phyloP scores from a whole-genome alignment of 495 filamentous ascomycete species.

The Niebla homalea region DNA sequence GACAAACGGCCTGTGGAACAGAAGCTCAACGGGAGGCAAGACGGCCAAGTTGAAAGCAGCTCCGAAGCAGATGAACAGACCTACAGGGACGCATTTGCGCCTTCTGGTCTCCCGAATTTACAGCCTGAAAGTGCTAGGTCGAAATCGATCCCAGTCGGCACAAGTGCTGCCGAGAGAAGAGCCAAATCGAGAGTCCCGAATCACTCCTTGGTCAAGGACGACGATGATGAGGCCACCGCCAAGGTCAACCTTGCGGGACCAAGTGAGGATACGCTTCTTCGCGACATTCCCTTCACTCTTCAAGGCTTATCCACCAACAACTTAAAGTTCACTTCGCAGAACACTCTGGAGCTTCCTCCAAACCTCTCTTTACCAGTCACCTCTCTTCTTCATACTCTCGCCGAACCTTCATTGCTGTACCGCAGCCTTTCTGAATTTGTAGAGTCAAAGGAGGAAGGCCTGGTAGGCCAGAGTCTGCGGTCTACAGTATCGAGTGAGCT shows the following conservation, averaged over 20 bases:
- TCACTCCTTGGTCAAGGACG: neutral
- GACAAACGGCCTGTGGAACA: conserved; percentile 12
- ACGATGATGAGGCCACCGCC: neutral
- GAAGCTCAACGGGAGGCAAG: conserved; percentile 1
- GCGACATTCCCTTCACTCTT: conserved; percentile 86
- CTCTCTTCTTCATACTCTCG: conserved; percentile 75
- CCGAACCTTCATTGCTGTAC: conserved; percentile 87
- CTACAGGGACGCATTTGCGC: conserved; percentile 42
- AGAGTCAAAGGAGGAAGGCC: conserved; percentile 51
- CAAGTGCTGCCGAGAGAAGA: neutral
- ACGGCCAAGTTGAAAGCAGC: neutral
- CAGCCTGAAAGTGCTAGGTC: conserved; percentile 9
- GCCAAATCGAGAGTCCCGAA: neutral
- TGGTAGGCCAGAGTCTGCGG: conserved; percentile 88
- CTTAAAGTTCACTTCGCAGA: conserved; percentile 55
- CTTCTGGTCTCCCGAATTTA: conserved; percentile 35
- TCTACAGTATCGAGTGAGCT: conserved; percentile 77
- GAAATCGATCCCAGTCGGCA: neutral
- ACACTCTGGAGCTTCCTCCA: conserved; percentile 56
- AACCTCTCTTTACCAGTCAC: conserved; percentile 74
- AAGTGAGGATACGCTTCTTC: conserved; percentile 60
- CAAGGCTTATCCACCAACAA: conserved; percentile 84
- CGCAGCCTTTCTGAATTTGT: conserved; percentile 66
- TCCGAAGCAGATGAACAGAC: conserved; percentile 13
- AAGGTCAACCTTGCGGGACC: conserved; percentile 13